These are phyloP conservation scores for Populus hybrid DNA, from an alignment of 441 rosid genomes.

Conservation along the genomic window DNA sequence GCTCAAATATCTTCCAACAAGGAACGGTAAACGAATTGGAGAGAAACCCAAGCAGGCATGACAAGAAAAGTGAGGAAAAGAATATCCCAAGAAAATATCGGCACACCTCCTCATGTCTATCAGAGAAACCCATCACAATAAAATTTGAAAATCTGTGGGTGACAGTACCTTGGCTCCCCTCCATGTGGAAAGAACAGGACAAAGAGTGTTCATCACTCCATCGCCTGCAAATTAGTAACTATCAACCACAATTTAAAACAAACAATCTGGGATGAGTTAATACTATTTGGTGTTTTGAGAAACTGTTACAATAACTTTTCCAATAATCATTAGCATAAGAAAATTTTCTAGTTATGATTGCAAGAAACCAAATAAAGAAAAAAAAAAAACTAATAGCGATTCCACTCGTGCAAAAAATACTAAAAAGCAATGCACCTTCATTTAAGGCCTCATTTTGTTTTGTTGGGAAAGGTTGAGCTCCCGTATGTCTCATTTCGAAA, in stretches of 20 bases:
- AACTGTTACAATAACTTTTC: no score
- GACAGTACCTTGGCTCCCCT: conserved; percentile 17
- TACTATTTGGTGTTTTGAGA: neutral
- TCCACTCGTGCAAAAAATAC: no score
- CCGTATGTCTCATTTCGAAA: no score
- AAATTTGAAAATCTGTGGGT: conserved; percentile 12
- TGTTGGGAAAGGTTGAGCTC: no score
- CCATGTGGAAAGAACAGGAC: conserved; percentile 26
- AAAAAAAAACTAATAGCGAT: no score
- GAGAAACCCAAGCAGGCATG: conserved; percentile 9
- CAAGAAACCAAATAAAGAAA: no score
- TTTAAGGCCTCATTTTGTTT: no score
- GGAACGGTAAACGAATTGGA: conserved; percentile 17
- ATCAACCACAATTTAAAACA: conserved; percentile 10
- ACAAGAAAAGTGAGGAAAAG: conserved; percentile 27
- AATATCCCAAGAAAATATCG: conserved; percentile 27
- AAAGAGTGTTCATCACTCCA: conserved; percentile 37
- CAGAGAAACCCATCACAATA: conserved; percentile 40
- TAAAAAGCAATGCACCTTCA: no score
- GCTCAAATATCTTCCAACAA: conserved; percentile 28
- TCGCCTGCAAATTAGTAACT: conserved; percentile 23
- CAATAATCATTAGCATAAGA: no score
- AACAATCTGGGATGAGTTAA: neutral
- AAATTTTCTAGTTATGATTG: no score
- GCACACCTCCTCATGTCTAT: conserved; percentile 51